phyloP scores from a whole-genome alignment of 225 moss, liverwort and hornwort genomes.

The Neckera pumila region DNA sequence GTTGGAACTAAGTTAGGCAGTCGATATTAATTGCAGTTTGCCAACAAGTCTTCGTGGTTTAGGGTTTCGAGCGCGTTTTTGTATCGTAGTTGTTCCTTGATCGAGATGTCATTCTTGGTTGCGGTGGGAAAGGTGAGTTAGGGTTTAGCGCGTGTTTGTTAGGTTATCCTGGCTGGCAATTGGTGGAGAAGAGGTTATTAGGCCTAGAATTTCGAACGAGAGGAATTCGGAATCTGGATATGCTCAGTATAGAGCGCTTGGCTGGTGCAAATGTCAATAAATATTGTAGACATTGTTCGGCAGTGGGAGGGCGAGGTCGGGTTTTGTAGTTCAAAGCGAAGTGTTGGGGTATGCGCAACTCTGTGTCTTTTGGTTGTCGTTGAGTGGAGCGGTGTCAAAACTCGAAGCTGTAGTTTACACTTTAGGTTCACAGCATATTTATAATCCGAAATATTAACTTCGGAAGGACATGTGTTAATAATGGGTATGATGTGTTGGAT shows the following conservation, averaged over 20 bases:
- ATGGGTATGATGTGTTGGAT: background rate
- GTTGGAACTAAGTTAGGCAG: background rate
- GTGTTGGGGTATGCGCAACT: background rate
- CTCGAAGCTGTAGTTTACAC: background rate
- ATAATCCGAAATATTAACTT: no score
- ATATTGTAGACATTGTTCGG: background rate
- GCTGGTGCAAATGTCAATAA: background rate
- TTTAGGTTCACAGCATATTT: background rate
- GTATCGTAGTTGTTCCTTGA: background rate
- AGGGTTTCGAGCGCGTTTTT: background rate
- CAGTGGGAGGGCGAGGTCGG: background rate
- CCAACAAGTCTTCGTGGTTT: background rate
- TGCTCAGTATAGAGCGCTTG: background rate
- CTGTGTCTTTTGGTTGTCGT: background rate
- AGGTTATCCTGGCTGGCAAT: background rate
- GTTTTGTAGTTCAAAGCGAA: background rate
- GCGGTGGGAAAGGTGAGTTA: background rate
- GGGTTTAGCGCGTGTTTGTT: background rate
- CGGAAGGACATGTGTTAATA: background rate
- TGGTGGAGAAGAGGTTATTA: background rate
- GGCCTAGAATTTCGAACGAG: background rate
- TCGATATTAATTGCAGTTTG: background rate
- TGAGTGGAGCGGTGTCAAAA: background rate
- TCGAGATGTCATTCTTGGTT: background rate
- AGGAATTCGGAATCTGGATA: background rate